Conservation (phyloP, 129 eudicot species). For the Centella asiatica region DNA sequence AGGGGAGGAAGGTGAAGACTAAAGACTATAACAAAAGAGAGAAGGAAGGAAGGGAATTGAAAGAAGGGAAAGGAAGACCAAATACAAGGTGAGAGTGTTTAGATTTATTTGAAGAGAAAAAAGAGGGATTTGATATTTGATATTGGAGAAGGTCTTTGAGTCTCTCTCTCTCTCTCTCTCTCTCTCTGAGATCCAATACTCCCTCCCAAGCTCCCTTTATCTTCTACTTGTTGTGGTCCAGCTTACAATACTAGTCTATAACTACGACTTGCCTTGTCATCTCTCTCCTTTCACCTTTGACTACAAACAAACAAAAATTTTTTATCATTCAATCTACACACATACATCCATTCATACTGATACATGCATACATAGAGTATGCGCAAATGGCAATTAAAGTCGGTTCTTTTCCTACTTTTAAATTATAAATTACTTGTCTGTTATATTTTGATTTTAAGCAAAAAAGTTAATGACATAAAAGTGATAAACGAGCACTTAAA, state of each 20-base stretch:
- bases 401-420: too few species aligned
- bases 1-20: conserved; percentile 44
- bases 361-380: too few species aligned
- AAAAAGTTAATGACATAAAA: too few species aligned
- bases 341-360: too few species aligned
- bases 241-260: neutral
- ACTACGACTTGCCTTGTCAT: neutral
- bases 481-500: too few species aligned
- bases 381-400: too few species aligned
- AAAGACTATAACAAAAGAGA: too few species aligned
- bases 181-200: neutral
- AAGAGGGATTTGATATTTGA: conserved; percentile 22
- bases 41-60: too few species aligned
- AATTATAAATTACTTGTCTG: too few species aligned
- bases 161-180: neutral
- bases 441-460: too few species aligned
- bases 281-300: conserved; percentile 1
- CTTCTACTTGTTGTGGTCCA: conserved; percentile 15
- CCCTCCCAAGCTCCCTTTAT: conserved; percentile 6
- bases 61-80: conserved; percentile 31
- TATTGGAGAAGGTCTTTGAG: conserved; percentile 4
- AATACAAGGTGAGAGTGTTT: conserved; percentile 20
- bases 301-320: neutral
- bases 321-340: neutral
- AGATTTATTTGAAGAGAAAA: conserved; percentile 25